These are phyloP conservation scores for Aspergillus sojae DNA, from an alignment of 2,329 filamentous ascomycete species.

Conservation along the genomic window DNA sequence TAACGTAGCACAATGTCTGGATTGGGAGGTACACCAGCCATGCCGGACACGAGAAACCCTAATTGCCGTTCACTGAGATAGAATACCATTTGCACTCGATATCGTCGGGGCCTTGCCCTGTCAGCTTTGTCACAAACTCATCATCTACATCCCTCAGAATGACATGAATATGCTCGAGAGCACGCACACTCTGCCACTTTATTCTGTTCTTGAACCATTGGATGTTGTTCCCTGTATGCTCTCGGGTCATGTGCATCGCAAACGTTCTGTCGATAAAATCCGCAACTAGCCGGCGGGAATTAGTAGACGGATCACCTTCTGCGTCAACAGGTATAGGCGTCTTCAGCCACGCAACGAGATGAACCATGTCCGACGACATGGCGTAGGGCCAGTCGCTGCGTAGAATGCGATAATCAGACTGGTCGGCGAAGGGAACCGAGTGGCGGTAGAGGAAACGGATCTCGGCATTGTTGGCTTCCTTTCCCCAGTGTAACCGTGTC, in stretches of 20 bases:
- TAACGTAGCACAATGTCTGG: neutral
- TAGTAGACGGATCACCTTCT: slow-evolving; percentile 2
- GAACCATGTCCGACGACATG: neutral
- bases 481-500: too few relatives aligned
- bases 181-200: slow-evolving; percentile 8
- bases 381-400: too few relatives aligned
- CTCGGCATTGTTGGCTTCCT: too few relatives aligned
- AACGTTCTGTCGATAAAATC: slow-evolving; percentile 7
- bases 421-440: too few relatives aligned
- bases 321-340: neutral
- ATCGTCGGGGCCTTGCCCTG: neutral
- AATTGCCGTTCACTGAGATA: neutral
- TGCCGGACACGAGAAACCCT: neutral
- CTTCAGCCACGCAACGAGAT: slow-evolving; percentile 9
- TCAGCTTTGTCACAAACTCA: neutral
- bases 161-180: slow-evolving; percentile 12
- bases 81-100: neutral
- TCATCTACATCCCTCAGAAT: slow-evolving; percentile 8
- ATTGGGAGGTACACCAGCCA: neutral
- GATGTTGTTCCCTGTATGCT: neutral
- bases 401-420: too few relatives aligned
- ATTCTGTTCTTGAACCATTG: slow-evolving; percentile 8
- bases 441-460: too few relatives aligned
- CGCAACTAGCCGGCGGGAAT: neutral
- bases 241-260: neutral